phyloP scores from a whole-genome alignment of 495 filamentous ascomycete species.

The Polyplosphaeria fusca region DNA sequence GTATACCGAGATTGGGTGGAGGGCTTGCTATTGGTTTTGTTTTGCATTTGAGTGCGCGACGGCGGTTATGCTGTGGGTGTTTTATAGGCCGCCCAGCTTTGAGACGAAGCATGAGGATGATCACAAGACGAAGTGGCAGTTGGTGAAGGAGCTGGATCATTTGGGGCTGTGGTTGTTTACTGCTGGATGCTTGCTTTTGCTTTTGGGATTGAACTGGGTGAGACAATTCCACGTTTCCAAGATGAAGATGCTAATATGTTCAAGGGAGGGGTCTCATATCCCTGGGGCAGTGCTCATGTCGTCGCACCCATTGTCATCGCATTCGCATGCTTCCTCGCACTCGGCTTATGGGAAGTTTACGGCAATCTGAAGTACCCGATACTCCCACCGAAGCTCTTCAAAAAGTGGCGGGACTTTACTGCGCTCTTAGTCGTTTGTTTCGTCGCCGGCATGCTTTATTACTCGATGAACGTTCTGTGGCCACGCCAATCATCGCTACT shows the following conservation, averaged over 20 bases:
- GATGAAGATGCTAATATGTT: not conserved
- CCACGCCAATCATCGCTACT: constrained; percentile 29
- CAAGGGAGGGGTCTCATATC: constrained; percentile 9
- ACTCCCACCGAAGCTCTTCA: constrained; percentile 3
- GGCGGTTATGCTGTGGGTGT: constrained; percentile 1
- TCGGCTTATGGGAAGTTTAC: constrained; percentile 22
- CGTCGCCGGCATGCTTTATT: constrained; percentile 13
- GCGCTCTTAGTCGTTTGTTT: constrained; percentile 12
- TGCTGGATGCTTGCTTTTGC: not conserved
- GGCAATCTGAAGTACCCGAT: constrained; percentile 10
- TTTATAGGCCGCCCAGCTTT: constrained; percentile 6
- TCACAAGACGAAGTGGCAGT: constrained; percentile 6
- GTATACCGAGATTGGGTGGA: constrained; percentile 2
- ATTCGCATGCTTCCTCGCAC: constrained; percentile 1
- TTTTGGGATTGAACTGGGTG: constrained; percentile 12
- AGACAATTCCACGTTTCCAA: not conserved
- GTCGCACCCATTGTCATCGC: constrained; percentile 12
- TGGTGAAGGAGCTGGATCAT: constrained; percentile 1
- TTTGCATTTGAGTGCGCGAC: not conserved
- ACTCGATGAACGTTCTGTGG: constrained; percentile 27
- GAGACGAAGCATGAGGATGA: not conserved
- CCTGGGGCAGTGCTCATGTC: constrained; percentile 8
- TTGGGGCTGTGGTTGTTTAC: constrained; percentile 5
- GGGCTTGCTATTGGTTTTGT: constrained; percentile 7
- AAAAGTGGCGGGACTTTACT: constrained; percentile 3